phyloP scores from a whole-genome alignment of 2,329 filamentous ascomycete species.

The Bipolaris bicolor region DNA sequence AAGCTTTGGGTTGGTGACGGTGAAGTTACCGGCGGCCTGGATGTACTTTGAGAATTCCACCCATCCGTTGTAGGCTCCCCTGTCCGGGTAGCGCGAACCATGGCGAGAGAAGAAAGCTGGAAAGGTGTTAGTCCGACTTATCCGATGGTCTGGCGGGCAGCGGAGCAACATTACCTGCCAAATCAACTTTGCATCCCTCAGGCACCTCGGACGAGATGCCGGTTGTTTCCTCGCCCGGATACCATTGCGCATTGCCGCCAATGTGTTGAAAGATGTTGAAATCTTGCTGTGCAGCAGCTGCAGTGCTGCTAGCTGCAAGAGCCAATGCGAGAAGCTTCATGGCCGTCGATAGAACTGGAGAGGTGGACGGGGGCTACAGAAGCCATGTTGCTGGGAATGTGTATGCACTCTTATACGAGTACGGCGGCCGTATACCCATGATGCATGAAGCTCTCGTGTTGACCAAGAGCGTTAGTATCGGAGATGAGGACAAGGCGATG shows the following conservation, averaged over 20 bases:
- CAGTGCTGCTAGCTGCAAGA: slow-evolving; percentile 15
- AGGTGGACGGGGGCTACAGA: neutral
- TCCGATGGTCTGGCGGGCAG: neutral
- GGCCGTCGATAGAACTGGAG: neutral
- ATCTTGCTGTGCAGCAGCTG: slow-evolving; percentile 24
- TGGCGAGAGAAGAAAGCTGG: slow-evolving; percentile 64
- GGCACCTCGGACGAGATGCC: slow-evolving; percentile 62
- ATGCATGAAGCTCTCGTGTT: neutral
- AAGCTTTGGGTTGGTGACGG: slow-evolving; percentile 57
- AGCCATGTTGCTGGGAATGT: neutral
- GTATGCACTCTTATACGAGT: slow-evolving; percentile 10
- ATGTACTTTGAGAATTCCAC: slow-evolving; percentile 54
- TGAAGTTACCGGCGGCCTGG: slow-evolving; percentile 56
- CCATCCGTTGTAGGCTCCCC: slow-evolving; percentile 66
- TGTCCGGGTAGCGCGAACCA: slow-evolving; percentile 68
- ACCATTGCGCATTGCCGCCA: slow-evolving; percentile 51
- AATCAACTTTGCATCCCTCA: slow-evolving; percentile 63
- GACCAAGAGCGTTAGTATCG: slow-evolving; percentile 18
- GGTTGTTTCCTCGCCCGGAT: slow-evolving; percentile 57
- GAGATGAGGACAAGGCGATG: slow-evolving; percentile 32
- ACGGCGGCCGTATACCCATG: neutral
- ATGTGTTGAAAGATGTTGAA: slow-evolving; percentile 46
- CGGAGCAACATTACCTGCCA: slow-evolving; percentile 47
- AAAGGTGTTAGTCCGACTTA: neutral
- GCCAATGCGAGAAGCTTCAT: slow-evolving; percentile 33